A percentile compares a stretch with the other conserved stretches of the same genome.
These are phyloP conservation scores for Fusarium cicatricum DNA, from an alignment of 2,329 filamentous ascomycete species.

Conservation along the genomic window DNA sequence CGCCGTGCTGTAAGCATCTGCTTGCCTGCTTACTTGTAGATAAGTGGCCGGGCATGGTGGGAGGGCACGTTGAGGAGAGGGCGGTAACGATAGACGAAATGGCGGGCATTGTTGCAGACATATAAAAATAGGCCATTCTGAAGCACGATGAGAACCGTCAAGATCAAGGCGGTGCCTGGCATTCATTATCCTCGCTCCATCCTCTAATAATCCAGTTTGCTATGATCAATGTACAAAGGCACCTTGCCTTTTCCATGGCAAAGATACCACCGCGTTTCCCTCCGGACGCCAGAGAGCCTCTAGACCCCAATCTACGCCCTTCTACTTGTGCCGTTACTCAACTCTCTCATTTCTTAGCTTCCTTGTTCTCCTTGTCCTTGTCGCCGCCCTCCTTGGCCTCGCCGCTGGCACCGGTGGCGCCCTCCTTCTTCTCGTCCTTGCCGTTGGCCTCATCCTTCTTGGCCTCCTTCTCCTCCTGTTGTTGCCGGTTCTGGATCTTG, in stretches of 20 bases:
- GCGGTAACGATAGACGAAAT: slow-evolving; percentile 70
- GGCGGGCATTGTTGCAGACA: slow-evolving; percentile 70
- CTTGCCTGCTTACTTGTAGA: slow-evolving; percentile 82
- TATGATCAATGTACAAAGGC: slow-evolving; percentile 44
- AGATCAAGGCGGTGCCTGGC: slow-evolving; percentile 16
- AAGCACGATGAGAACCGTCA: slow-evolving; percentile 7
- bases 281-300: slow-evolving; percentile 37
- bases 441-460: slow-evolving; percentile 76
- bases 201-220: slow-evolving; percentile 41
- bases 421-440: slow-evolving; percentile 67
- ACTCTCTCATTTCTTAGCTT: slow-evolving; percentile 53
- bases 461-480: slow-evolving; percentile 93
- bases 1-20: slow-evolving; percentile 85
- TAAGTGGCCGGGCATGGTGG: slow-evolving; percentile 67
- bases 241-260: slow-evolving; percentile 32
- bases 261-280: slow-evolving; percentile 30
- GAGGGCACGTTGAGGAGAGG: slow-evolving; percentile 62
- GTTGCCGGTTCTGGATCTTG: slow-evolving; percentile 98
- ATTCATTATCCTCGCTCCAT: slow-evolving; percentile 36
- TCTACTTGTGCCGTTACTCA: slow-evolving; percentile 15
- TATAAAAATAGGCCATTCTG: slow-evolving; percentile 36
- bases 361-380: slow-evolving; percentile 66
- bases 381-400: slow-evolving; percentile 59
- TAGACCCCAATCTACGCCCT: slow-evolving; percentile 28
- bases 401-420: slow-evolving; percentile 49